Base-by-base conservation (phyloP, 495 filamentous ascomycete genomes). In the Tuber calosporum region DNA sequence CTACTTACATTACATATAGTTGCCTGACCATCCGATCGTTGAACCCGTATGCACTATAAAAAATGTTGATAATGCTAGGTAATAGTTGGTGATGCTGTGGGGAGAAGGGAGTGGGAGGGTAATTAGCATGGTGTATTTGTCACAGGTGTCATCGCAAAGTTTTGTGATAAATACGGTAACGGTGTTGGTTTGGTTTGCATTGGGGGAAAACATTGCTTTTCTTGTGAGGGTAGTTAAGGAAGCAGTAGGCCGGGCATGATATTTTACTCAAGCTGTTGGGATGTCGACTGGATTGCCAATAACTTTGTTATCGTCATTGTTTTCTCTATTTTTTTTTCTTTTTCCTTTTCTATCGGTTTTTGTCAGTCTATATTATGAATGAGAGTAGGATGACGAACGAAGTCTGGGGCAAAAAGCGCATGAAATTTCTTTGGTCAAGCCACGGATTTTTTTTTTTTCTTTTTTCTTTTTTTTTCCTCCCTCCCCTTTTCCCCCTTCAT, bases 11-110 rank as follows among this genome's bases (percentile, higher is more conserved):
- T 71, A 72, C 42, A 36, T 79, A 40, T 75, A 98, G 94, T 70
- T 99, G 95, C 86, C 85, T 99, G 81, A 99, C 95, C 9, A 97
- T 99, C 82, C 93, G 95, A 70, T 97, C 95, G 39, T 86, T 99
- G 77, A 99, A 99, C 86, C 95, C 95, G 42, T 99, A 92, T 82
- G 95, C 95, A 77, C 87, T 99, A 73, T 99, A 83, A 85, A 48
- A 62, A 17, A 30, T 62, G 11, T 62, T 62, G 53, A 34, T 62
- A 62, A 62, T 62, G 13, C 26, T 62, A 30, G 26, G 26, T 62
- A 62, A 62, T 34, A 1, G 9, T 62, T 34, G 15, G 53, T 19
- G 53, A 30, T 30, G 17, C 11, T 30, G 26, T 62, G 53, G 53
- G 53, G 53, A 30, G 48, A 15, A 17, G 26, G 26, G 53, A 62